Percentiles rank a stretch among this genome's conserved stretches.
Evolutionary conservation across 257 asterid species (phyloP).

Genomic region (Solanum clarkiae): DNA sequence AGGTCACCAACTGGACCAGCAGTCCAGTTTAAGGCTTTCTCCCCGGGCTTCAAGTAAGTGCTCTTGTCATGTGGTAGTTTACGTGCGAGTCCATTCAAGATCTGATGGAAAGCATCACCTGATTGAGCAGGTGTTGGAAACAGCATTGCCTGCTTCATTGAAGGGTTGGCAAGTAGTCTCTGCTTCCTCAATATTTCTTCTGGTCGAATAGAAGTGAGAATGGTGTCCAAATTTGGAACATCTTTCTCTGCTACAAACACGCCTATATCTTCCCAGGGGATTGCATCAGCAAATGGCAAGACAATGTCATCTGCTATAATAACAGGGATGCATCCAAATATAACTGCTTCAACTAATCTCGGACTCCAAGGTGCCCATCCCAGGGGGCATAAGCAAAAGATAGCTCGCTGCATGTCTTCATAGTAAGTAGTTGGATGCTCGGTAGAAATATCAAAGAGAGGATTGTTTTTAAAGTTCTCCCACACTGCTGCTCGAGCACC

Average conservation of each 20-base stretch:
- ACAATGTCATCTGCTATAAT: slow-evolving; percentile 89
- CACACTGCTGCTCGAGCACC: slow-evolving; percentile 94
- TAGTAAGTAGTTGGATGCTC: slow-evolving; percentile 87
- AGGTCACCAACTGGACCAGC: slow-evolving; percentile 79
- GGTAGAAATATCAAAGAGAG: slow-evolving; percentile 70
- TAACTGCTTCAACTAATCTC: slow-evolving; percentile 81
- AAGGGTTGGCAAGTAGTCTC: slow-evolving; percentile 74
- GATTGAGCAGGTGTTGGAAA: slow-evolving; percentile 78
- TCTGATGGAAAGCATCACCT: slow-evolving; percentile 88
- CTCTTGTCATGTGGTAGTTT: slow-evolving; percentile 57
- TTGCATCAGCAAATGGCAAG: slow-evolving; percentile 87
- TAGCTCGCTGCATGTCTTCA: slow-evolving; percentile 86
- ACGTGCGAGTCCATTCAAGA: slow-evolving; percentile 76
- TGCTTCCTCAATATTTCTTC: slow-evolving; percentile 69
- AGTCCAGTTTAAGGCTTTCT: slow-evolving; percentile 71
- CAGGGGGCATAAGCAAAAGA: slow-evolving; percentile 83
- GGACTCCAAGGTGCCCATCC: slow-evolving; percentile 99
- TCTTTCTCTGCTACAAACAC: slow-evolving; percentile 76
- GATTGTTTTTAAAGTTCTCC: slow-evolving; percentile 90
- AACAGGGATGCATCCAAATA: slow-evolving; percentile 88
- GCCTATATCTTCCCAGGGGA: slow-evolving; percentile 94
- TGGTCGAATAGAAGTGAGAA: slow-evolving; percentile 62
- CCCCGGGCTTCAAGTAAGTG: slow-evolving; percentile 41
- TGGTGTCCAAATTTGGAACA: slow-evolving; percentile 67
- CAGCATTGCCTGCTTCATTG: slow-evolving; percentile 89